phyloP scores from a whole-genome alignment of 495 filamentous ascomycete genomes.

The Pyrenula massariospora region DNA sequence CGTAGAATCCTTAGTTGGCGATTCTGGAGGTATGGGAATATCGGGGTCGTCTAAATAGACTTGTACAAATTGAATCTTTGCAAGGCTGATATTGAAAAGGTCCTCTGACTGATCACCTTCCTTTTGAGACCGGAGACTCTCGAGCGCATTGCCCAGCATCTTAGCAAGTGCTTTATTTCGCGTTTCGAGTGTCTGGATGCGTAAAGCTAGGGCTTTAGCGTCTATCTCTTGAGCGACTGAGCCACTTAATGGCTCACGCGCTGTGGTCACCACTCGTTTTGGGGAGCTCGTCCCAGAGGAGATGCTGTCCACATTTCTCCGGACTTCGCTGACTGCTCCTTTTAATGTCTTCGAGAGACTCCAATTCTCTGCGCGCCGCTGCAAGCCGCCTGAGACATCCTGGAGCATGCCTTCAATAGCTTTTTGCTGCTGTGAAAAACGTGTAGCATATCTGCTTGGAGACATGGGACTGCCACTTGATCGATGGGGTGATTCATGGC shows the following conservation, averaged over 20 bases:
- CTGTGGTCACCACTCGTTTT: constrained; percentile 2
- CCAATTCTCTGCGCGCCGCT: constrained; percentile 72
- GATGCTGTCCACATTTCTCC: constrained; percentile 57
- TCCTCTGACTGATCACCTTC: constrained; percentile 26
- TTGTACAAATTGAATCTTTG: constrained; percentile 68
- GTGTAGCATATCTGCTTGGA: constrained; percentile 37
- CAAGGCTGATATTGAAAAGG: constrained; percentile 51
- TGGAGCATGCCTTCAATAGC: constrained; percentile 70
- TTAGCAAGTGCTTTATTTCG: constrained; percentile 63
- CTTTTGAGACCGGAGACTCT: constrained; percentile 44
- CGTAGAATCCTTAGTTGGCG: constrained; percentile 5
- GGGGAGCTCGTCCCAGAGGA: constrained; percentile 28
- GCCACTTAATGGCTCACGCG: background rate
- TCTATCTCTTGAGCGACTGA: constrained; percentile 11
- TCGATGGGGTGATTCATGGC: constrained; percentile 5
- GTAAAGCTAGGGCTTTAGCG: constrained; percentile 9
- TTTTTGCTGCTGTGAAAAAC: constrained; percentile 48
- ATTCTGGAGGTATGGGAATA: constrained; percentile 37
- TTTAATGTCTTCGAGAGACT: constrained; percentile 85
- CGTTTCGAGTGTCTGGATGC: constrained; percentile 42
- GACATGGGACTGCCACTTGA: constrained; percentile 17
- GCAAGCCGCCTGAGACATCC: constrained; percentile 73
- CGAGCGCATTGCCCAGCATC: constrained; percentile 59
- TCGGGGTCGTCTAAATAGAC: constrained; percentile 58
- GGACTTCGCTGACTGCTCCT: constrained; percentile 77